Evolutionary conservation across 2,329 filamentous ascomycete species (phyloP), one percentile per base, ranked within the genome.

Genomic region (Daldinia sp.): DNA sequence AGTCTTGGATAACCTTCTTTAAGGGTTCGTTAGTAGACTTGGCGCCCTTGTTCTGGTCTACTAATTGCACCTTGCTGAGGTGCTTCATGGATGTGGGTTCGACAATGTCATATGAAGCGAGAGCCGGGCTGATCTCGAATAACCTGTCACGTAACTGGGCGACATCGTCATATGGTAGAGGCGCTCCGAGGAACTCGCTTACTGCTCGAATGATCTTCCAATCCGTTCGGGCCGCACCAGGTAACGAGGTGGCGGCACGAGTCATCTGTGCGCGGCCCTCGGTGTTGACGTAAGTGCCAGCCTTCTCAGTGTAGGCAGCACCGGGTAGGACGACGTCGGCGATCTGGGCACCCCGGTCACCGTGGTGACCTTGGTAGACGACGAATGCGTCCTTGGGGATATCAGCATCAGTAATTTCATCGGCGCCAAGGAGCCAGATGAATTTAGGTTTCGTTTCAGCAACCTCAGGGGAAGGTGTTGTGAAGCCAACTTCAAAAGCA

Each of bases 131-230:
- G 79, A 99, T 95, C 83, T 98, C 93, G 70, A 91, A 90, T 93
- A 98, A 97, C 75, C 96, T 92, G 81, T 98, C 94, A 64, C 96
- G 89, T 59, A 99, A 88, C 76, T 90, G 88, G 73, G 96, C 92
- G 57, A 99, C 88, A 78, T 98, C 94, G 76, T 99, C 95, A 78
- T 98, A 99, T 23, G 94, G 93, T 60, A 99, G 88, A 72, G 94
- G 91, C 30, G 86, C 89, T 68, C 92, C 93, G 15, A 99, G 87
- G 83, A 97, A 98, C 82, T 98, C 96, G 78, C 92, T 96, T 63
- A 88, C 90, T 18, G 96, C 96, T 72, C 96, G 93, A 75, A 99
- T 90, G 77, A 99, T 98, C 89, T 98, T 99, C 96, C 96, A 99
- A 84, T 99, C 96, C 71, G 96, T 95, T 78, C 96, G 90, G 63